Conservation (phyloP, 495 filamentous ascomycete genomes). For the Xylaria grammica region DNA sequence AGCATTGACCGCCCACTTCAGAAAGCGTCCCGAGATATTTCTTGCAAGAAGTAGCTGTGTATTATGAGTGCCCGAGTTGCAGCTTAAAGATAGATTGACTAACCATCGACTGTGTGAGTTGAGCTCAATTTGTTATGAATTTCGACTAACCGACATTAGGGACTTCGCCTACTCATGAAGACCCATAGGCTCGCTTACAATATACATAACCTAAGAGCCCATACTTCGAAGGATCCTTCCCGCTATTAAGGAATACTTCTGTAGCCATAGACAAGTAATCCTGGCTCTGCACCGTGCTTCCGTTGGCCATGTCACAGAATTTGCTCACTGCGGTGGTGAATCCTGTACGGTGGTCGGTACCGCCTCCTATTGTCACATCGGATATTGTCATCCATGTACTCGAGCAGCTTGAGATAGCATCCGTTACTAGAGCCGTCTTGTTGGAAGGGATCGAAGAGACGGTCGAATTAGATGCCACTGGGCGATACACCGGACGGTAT, state of each 20-base stretch:
- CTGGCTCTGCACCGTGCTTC: constrained; percentile 30
- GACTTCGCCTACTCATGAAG: background rate
- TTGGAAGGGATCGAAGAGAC: background rate
- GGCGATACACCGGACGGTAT: constrained; percentile 10
- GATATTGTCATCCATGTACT: constrained; percentile 34
- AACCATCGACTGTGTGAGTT: constrained; percentile 35
- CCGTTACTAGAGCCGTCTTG: constrained; percentile 15
- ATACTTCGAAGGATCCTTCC: constrained; percentile 30
- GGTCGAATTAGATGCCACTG: constrained; percentile 6
- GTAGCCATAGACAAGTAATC: constrained; percentile 39
- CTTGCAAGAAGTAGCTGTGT: constrained; percentile 30
- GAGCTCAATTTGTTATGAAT: constrained; percentile 37
- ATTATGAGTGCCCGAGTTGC: constrained; percentile 17
- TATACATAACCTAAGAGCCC: constrained; percentile 38
- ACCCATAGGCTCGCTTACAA: constrained; percentile 27
- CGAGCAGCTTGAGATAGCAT: constrained; percentile 39
- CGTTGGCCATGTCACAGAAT: constrained; percentile 33
- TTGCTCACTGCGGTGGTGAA: constrained; percentile 33
- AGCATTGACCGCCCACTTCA: constrained; percentile 31
- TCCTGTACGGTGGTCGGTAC: constrained; percentile 32
- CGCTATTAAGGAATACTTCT: constrained; percentile 35
- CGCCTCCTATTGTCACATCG: constrained; percentile 35
- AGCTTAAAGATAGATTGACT: constrained; percentile 14
- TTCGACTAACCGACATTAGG: constrained; percentile 28
- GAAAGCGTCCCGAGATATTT: constrained; percentile 33